These are phyloP conservation scores for Aspergillus nanangensis DNA, from an alignment of 495 filamentous ascomycete species.

Conservation along the genomic window DNA sequence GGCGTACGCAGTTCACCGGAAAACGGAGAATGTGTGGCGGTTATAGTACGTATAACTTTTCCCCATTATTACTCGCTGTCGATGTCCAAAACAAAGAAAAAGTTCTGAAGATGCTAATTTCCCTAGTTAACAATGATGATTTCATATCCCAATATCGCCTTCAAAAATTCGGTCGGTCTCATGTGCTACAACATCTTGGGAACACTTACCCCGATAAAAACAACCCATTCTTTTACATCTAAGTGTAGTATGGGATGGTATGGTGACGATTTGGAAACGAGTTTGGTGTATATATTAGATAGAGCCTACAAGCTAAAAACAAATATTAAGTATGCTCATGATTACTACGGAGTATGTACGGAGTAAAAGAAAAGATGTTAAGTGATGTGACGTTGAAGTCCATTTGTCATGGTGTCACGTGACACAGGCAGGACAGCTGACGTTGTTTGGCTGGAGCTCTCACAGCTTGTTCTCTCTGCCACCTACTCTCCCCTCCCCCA, in stretches of 20 bases:
- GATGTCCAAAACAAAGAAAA: slow-evolving; percentile 4
- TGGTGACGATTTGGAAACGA: neutral
- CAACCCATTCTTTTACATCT: slow-evolving; percentile 9
- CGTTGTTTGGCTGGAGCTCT: slow-evolving; percentile 40
- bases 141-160: slow-evolving; percentile 74
- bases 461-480: slow-evolving; percentile 21
- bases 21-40: slow-evolving; percentile 84
- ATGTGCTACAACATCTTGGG: slow-evolving; percentile 43
- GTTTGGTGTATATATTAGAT: neutral
- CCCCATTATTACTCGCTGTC: neutral
- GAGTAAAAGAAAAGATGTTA: no score
- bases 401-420: slow-evolving; percentile 34
- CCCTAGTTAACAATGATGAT: slow-evolving; percentile 77
- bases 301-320: no score
- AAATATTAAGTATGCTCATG: no score
- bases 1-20: slow-evolving; percentile 73
- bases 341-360: no score
- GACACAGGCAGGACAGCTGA: slow-evolving; percentile 32
- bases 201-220: neutral
- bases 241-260: neutral
- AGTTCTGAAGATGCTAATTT: slow-evolving; percentile 10
- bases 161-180: slow-evolving; percentile 56
- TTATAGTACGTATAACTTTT: slow-evolving; percentile 59
- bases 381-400: neutral
- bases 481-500: slow-evolving; percentile 7